These are phyloP conservation scores for Globisporangium yorkense DNA, from an alignment of 352 stramenopile species.

Conservation along the genomic window DNA sequence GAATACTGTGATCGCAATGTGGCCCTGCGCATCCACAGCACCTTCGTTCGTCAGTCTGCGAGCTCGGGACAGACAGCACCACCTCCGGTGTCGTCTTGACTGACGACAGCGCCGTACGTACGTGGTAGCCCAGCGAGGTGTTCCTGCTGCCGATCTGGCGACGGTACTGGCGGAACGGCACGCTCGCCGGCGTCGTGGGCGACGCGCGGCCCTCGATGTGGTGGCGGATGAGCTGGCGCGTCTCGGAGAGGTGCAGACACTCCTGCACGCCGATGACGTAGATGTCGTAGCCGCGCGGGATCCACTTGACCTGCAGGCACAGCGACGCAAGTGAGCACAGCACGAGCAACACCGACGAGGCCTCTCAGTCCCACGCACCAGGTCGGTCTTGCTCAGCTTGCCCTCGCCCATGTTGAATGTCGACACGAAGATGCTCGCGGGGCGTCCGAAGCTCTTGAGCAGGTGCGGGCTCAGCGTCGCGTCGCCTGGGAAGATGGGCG, in stretches of 20 bases:
- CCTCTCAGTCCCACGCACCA: conserved; percentile 13
- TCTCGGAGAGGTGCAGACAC: conserved; percentile 71
- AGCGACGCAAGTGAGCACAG: neutral
- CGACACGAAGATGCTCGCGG: conserved; percentile 67
- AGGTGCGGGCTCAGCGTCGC: conserved; percentile 13
- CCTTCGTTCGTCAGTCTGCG: neutral
- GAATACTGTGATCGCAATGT: conserved; percentile 86
- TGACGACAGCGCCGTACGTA: conserved; percentile 8
- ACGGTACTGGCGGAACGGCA: conserved; percentile 49
- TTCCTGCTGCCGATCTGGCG: conserved; percentile 80
- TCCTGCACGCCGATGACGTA: conserved; percentile 91
- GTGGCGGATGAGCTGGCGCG: conserved; percentile 47
- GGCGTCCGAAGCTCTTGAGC: conserved; percentile 33
- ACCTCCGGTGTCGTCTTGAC: no score
- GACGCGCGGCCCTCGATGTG: conserved; percentile 48
- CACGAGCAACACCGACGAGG: neutral
- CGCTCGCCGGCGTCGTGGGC: conserved; percentile 18
- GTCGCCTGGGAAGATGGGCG: conserved; percentile 26
- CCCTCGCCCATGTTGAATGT: conserved; percentile 86
- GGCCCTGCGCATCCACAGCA: conserved; percentile 27
- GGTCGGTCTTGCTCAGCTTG: conserved; percentile 38
- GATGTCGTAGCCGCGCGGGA: conserved; percentile 78
- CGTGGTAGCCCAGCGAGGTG: conserved; percentile 79
- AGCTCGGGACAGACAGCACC: no score
- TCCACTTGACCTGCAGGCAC: conserved; percentile 55